Base-by-base conservation (phyloP, 805 yeast genomes). In the Yarrowia alimentaria region DNA sequence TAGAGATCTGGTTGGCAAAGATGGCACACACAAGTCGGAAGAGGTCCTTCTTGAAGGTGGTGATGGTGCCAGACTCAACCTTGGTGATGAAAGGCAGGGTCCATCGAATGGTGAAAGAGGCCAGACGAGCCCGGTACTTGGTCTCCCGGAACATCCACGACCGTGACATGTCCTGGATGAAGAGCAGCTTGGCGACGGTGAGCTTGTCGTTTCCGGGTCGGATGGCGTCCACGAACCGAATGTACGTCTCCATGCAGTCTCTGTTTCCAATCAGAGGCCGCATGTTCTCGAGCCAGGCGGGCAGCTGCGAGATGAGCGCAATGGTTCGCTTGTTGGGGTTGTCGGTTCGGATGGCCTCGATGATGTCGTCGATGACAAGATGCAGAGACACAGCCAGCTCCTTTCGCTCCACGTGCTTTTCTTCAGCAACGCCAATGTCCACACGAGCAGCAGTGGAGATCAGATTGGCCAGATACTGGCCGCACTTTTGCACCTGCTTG, bases 191-290 rank as follows among this genome's bases (percentile, higher is more conserved):
- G 11, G 79, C 70, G 31, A 80, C 71, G 30, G 79, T 68, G 29
- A 79, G 67, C 55, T 71, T 74, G 56, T 81, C 79, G 49, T 81
- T 81, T 53, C 78, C 77, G n/a, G 68, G 64, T 3, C 84, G 81
- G 52, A 80, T 71, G 1, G 81, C 63, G 45, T 77, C 76, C 35
- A 80, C 68, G 63, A 37, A 20, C 18, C 28, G 40, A 28, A 47
- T 47, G 42, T 26, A 47, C 11, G 42, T 47, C 32, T 33, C 42
- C 40, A 47, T 26, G 25, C 51, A 33, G 19, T 47, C 51, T 13
- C 51, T 24, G 18, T 25, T 33, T 4, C 42, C 51, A 6, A 47
- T 32, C 14, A 33, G 42, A 18, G 40, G 51, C 5, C 51, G 50
- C 28, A 43, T 43, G 50, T 43, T 30, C 20, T 30, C 37, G 37